Percentiles rank a stretch among this genome's conserved stretches.
Evolutionary conservation across 768 basidiomycete species (phyloP).

Genomic region (Suillus sp.): DNA sequence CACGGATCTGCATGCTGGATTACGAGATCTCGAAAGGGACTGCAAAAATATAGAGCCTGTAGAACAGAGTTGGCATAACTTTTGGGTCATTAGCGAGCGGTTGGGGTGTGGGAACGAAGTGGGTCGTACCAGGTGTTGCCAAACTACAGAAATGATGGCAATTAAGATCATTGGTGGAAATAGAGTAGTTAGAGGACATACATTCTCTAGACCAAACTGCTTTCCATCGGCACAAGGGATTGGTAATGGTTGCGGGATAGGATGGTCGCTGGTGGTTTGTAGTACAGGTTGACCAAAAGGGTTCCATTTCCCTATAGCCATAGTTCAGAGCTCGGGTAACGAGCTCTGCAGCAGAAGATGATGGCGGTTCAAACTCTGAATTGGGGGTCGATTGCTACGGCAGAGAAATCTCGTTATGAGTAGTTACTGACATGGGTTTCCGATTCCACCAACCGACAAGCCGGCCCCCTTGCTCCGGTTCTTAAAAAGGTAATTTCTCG

Average conservation of each 20-base stretch:
- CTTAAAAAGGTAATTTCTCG: slow-evolving; percentile 19
- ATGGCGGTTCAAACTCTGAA: slow-evolving; percentile 11
- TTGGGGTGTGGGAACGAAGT: slow-evolving; percentile 11
- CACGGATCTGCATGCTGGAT: slow-evolving; percentile 65
- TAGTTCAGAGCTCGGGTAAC: slow-evolving; percentile 14
- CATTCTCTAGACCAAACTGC: slow-evolving; percentile 97
- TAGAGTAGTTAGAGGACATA: slow-evolving; percentile 44
- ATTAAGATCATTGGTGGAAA: slow-evolving; percentile 7
- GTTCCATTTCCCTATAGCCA: slow-evolving; percentile 44
- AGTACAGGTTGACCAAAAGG: slow-evolving; percentile 34
- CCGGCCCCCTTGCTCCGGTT: slow-evolving; percentile 18
- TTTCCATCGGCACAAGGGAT: slow-evolving; percentile 70
- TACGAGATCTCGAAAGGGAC: slow-evolving; percentile 89
- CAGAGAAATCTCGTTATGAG: slow-evolving; percentile 8
- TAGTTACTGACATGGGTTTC: slow-evolving; percentile 23
- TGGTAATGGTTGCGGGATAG: slow-evolving; percentile 35
- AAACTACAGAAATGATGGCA: slow-evolving; percentile 56
- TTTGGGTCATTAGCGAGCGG: slow-evolving; percentile 23
- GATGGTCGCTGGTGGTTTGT: slow-evolving; percentile 26
- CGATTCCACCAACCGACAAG: slow-evolving; percentile 14
- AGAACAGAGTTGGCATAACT: slow-evolving; percentile 99
- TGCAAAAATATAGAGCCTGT: slow-evolving; percentile 94
- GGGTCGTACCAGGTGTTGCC: slow-evolving; percentile 87
- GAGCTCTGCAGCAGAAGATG: slow-evolving; percentile 6
- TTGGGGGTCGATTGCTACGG: slow-evolving; percentile 21